Percentiles rank a stretch among this genome's conserved stretches.
phyloP scores from a whole-genome alignment of 768 basidiomycete genomes.

The Goffeauzyma gilvescens region DNA sequence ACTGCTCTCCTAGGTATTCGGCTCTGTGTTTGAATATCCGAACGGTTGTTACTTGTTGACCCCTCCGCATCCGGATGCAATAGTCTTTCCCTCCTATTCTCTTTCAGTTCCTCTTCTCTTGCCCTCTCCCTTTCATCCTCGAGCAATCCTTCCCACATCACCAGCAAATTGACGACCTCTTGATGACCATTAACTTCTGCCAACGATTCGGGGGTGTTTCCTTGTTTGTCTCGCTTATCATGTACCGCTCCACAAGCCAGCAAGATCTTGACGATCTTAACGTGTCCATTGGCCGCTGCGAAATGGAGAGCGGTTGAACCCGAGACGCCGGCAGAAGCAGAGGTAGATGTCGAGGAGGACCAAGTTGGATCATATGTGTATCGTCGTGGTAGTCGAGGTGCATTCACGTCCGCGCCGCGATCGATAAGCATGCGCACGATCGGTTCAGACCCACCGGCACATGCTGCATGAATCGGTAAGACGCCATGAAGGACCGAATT shows the following conservation, averaged over 20 bases:
- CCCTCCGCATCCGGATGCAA: no score
- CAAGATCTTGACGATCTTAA: slow-evolving; percentile 53
- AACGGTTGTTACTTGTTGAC: no score
- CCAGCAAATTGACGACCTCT: slow-evolving; percentile 54
- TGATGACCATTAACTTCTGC: slow-evolving; percentile 63
- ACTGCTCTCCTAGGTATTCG: no score
- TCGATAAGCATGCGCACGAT: slow-evolving; percentile 80
- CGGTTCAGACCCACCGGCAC: slow-evolving; percentile 68
- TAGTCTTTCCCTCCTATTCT: no score
- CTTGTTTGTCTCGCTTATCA: slow-evolving; percentile 71
- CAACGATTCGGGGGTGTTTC: slow-evolving; percentile 64
- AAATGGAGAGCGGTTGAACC: slow-evolving; percentile 92
- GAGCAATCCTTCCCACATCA: slow-evolving; percentile 37
- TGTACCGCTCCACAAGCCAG: slow-evolving; percentile 69
- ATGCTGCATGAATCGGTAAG: slow-evolving; percentile 88
- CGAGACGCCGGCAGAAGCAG: slow-evolving; percentile 14
- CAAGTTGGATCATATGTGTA: slow-evolving; percentile 18
- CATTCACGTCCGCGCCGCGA: slow-evolving; percentile 93
- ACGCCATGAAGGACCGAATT: slow-evolving; percentile 92
- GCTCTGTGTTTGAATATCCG: no score
- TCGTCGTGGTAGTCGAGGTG: slow-evolving; percentile 44
- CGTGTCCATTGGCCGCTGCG: slow-evolving; percentile 86
- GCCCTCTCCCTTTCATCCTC: slow-evolving; percentile 9
- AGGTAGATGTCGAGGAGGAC: background rate
- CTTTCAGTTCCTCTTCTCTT: slow-evolving; percentile 1